Conservation (phyloP, 2,329 filamentous ascomycete species). For the Verticillium tricorpus region DNA sequence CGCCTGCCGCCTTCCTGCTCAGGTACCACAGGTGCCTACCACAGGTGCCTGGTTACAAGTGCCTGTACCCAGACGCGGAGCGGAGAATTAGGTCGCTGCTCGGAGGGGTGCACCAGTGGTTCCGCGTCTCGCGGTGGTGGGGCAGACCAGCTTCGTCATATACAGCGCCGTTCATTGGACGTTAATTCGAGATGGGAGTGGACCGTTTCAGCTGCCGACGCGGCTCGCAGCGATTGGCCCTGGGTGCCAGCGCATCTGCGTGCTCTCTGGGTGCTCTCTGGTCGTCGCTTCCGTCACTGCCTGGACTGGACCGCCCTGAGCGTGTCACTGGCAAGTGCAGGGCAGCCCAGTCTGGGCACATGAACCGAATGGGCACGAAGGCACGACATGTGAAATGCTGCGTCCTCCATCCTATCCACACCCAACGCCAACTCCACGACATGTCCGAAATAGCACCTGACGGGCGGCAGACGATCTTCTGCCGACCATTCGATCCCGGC, state of each 20-base stretch:
- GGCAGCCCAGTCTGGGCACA: background rate
- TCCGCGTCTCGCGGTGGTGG: background rate
- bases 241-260: background rate
- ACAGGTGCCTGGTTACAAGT: too few species aligned
- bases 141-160: background rate
- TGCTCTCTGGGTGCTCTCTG: background rate
- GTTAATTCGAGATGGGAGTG: background rate
- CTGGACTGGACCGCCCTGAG: too few species aligned
- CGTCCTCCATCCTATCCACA: background rate
- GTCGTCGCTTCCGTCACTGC: background rate
- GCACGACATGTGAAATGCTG: conserved; percentile 1
- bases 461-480: background rate
- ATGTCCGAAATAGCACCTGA: background rate
- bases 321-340: too few species aligned
- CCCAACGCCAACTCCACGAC: background rate
- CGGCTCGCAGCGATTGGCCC: background rate
- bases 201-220: conserved; percentile 1
- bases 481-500: background rate
- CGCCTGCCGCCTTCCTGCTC: too few species aligned
- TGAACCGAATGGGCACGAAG: background rate
- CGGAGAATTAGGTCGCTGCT: too few species aligned
- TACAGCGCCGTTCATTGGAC: background rate
- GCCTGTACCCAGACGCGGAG: too few species aligned
- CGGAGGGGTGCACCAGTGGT: too few species aligned
- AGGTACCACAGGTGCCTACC: too few species aligned